These are phyloP conservation scores for Neonectria punicea DNA, from an alignment of 2,329 filamentous ascomycete species.

Conservation along the genomic window DNA sequence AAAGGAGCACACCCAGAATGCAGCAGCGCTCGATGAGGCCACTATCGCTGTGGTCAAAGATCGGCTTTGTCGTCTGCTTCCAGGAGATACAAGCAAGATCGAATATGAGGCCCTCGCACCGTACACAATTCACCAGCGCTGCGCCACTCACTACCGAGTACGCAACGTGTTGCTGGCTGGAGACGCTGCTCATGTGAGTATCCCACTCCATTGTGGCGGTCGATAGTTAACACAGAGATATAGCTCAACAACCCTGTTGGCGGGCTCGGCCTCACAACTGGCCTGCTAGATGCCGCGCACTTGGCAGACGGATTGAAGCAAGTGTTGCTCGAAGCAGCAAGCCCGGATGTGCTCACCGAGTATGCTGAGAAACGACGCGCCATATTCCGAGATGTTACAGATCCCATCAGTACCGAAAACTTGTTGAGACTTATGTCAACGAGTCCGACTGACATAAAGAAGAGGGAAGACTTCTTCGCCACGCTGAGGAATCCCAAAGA, in stretches of 20 bases:
- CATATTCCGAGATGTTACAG: background rate
- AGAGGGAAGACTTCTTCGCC: conserved; percentile 1
- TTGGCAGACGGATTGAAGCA: background rate
- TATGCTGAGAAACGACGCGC: background rate
- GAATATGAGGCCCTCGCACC: conserved; percentile 7
- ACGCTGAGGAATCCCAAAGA: background rate
- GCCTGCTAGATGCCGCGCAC: conserved; percentile 5
- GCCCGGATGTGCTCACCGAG: background rate
- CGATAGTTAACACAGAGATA: too few species aligned
- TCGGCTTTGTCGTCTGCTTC: background rate
- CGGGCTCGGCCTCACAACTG: background rate
- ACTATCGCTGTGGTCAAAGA: background rate
- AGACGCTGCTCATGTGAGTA: conserved; percentile 8
- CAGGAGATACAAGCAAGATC: conserved; percentile 4
- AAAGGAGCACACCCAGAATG: background rate
- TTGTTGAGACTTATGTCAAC: conserved; percentile 1
- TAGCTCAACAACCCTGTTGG: conserved; percentile 3
- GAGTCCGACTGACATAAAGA: background rate
- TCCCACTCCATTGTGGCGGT: too few species aligned
- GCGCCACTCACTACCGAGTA: background rate
- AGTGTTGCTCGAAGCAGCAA: background rate
- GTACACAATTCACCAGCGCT: background rate
- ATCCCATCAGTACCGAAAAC: conserved; percentile 5
- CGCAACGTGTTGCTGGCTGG: background rate
- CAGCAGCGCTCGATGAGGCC: background rate